Conservation (phyloP, 1,284 basidiomycete genomes). For the Leccinum solheimii region DNA sequence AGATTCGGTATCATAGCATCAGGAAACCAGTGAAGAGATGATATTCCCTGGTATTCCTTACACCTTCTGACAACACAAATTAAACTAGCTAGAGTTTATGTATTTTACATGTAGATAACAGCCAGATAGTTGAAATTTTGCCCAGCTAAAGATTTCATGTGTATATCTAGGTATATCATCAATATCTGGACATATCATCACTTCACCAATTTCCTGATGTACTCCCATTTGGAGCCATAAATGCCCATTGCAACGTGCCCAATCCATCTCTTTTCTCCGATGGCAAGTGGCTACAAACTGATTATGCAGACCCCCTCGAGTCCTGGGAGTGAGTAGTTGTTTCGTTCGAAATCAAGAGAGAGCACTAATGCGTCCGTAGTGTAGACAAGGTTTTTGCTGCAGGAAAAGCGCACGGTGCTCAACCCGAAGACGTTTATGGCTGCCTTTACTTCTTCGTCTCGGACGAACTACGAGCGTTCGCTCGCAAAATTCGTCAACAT, state of each 20-base stretch:
- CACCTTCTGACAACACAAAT: too few species aligned
- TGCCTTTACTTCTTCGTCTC: slow-evolving; percentile 48
- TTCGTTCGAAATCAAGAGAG: not conserved
- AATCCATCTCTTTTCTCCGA: slow-evolving; percentile 42
- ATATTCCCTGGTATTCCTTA: too few species aligned
- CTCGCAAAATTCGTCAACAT: slow-evolving; percentile 34
- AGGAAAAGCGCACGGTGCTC: slow-evolving; percentile 39
- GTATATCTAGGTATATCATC: too few species aligned
- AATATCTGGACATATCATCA: too few species aligned
- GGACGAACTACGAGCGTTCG: slow-evolving; percentile 39
- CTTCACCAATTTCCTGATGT: too few species aligned
- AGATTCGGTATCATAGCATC: slow-evolving; percentile 43
- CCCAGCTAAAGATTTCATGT: too few species aligned
- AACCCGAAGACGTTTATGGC: slow-evolving; percentile 44
- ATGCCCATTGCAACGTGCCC: slow-evolving; percentile 38
- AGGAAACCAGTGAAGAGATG: too few species aligned
- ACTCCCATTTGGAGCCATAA: slow-evolving; percentile 44
- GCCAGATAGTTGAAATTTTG: too few species aligned
- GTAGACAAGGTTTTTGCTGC: slow-evolving; percentile 30
- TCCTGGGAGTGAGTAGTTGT: slow-evolving; percentile 42
- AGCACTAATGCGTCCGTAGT: slow-evolving; percentile 12
- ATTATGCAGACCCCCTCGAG: slow-evolving; percentile 40
- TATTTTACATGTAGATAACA: too few species aligned
- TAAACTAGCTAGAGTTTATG: too few species aligned
- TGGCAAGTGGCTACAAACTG: slow-evolving; percentile 39